phyloP scores from a whole-genome alignment of 768 basidiomycete species.

The Suillus bovinus region DNA sequence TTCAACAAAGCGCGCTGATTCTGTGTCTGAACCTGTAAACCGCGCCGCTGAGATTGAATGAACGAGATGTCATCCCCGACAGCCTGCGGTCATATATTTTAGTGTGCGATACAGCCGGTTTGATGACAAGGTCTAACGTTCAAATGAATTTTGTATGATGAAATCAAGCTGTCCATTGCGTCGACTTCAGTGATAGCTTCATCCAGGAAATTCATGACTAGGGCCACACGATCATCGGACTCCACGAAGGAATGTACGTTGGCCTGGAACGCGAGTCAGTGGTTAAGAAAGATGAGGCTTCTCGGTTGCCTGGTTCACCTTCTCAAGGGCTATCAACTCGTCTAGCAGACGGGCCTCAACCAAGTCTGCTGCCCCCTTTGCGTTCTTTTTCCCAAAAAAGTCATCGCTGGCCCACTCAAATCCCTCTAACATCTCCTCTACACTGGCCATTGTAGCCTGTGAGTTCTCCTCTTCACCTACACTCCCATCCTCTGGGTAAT shows the following conservation, averaged over 20 bases:
- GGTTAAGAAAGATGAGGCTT: conserved; percentile 3
- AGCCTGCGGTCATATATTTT: conserved; percentile 50
- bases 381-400: conserved; percentile 62
- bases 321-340: conserved; percentile 91
- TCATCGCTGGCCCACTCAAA: conserved; percentile 95
- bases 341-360: conserved; percentile 89
- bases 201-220: conserved; percentile 87
- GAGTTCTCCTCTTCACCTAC: conserved; percentile 71
- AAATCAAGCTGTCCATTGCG: conserved; percentile 84
- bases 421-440: conserved; percentile 98
- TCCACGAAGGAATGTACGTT: conserved; percentile 98
- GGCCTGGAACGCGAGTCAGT: conserved; percentile 52
- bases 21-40: conserved; percentile 95
- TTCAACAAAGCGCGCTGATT: conserved; percentile 85
- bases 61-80: conserved; percentile 93
- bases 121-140: conserved; percentile 58
- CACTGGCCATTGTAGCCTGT: conserved; percentile 83
- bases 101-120: conserved; percentile 11
- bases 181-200: conserved; percentile 88
- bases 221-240: conserved; percentile 85
- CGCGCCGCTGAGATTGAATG: conserved; percentile 96
- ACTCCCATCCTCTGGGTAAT: conserved; percentile 46
- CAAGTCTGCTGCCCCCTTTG: conserved; percentile 79
- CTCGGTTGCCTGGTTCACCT: conserved; percentile 47
- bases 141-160: conserved; percentile 94